phyloP scores from a whole-genome alignment of 768 basidiomycete genomes.

The Boletellus emodensis region DNA sequence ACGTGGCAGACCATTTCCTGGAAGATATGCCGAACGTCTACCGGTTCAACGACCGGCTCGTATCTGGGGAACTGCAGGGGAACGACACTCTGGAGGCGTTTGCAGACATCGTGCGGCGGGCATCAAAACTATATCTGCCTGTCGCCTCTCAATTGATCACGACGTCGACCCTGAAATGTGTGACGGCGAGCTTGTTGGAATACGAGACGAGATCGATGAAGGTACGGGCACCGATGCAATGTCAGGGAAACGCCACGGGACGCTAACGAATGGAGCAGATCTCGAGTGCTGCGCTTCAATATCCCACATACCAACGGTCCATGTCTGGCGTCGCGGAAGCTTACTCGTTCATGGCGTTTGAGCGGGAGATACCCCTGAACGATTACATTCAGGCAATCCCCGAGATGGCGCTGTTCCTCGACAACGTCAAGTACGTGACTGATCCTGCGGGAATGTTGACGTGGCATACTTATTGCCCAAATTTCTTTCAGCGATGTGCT shows the following conservation, averaged over 20 bases:
- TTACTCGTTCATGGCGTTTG: slow-evolving; percentile 36
- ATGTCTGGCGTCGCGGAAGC: slow-evolving; percentile 35
- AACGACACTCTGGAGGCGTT: slow-evolving; percentile 32
- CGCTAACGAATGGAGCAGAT: slow-evolving; percentile 3
- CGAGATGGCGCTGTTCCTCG: slow-evolving; percentile 32
- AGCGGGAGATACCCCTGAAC: slow-evolving; percentile 27
- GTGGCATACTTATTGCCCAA: neutral
- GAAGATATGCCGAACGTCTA: slow-evolving; percentile 22
- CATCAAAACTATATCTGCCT: slow-evolving; percentile 25
- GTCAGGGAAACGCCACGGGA: neutral
- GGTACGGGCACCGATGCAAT: slow-evolving; percentile 6
- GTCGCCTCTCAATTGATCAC: slow-evolving; percentile 35
- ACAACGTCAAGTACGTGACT: slow-evolving; percentile 35
- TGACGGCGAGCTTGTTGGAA: slow-evolving; percentile 34
- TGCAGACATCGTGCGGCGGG: slow-evolving; percentile 30
- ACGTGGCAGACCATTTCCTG: slow-evolving; percentile 25
- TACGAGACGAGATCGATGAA: slow-evolving; percentile 27
- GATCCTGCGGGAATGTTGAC: neutral
- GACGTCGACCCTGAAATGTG: slow-evolving; percentile 33
- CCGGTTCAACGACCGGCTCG: slow-evolving; percentile 34
- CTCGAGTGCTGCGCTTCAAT: slow-evolving; percentile 23
- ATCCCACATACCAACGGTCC: slow-evolving; percentile 23
- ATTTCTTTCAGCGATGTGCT: slow-evolving; percentile 33
- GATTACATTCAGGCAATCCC: slow-evolving; percentile 38
- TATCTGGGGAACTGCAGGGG: slow-evolving; percentile 24